Conservation (phyloP, 805 yeast genomes). For the Sugiyamaella americana region DNA sequence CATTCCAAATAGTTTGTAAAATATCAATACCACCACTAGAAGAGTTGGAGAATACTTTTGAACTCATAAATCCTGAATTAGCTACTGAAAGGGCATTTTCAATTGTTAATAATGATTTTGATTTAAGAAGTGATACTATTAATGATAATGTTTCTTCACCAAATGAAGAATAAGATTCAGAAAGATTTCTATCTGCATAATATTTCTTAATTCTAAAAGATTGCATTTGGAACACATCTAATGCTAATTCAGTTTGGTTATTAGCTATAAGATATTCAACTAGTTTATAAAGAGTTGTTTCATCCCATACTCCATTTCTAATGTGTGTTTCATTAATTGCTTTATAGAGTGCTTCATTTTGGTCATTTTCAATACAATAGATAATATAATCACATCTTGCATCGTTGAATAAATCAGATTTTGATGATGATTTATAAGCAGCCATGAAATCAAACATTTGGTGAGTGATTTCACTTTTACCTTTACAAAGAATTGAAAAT, state of each 20-base stretch:
- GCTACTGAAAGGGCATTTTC: conserved; percentile 17
- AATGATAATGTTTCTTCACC: conserved; percentile 12
- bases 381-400: conserved; percentile 25
- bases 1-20: conserved; percentile 21
- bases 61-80: conserved; percentile 15
- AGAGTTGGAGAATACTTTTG: conserved; percentile 14
- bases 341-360: conserved; percentile 21
- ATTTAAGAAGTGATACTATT: conserved; percentile 6
- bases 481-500: conserved; percentile 20
- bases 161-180: conserved; percentile 1
- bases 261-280: conserved; percentile 10
- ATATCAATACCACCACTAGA: conserved; percentile 17
- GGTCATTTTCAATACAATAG: conserved; percentile 18
- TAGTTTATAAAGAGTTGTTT: conserved; percentile 23
- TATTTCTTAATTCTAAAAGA: conserved; percentile 12
- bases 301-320: conserved; percentile 28
- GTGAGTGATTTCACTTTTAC: conserved; percentile 24
- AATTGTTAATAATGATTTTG: conserved; percentile 7
- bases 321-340: conserved; percentile 28
- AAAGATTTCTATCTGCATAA: background rate
- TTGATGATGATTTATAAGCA: conserved; percentile 11
- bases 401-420: conserved; percentile 8
- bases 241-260: conserved; percentile 24
- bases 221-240: conserved; percentile 27
- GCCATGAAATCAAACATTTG: conserved; percentile 27